Conservation (phyloP, 2,329 filamentous ascomycete species). For the Purpureocillium lavendulum region DNA sequence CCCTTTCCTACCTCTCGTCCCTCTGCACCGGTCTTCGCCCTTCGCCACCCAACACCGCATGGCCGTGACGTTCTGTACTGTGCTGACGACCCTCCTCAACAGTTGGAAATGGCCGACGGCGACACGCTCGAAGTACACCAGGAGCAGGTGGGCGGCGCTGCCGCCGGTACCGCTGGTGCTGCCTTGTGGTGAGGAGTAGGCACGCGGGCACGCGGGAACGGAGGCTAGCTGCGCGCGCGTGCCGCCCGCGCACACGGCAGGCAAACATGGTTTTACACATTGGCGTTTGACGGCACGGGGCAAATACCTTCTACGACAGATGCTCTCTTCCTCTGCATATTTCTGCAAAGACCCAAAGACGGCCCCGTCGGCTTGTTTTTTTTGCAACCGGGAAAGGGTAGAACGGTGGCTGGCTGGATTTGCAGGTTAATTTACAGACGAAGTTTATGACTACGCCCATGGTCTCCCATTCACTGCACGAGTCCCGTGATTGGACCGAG, state of each 20-base stretch:
- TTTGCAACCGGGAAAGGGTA: not conserved
- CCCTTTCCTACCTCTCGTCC: not conserved
- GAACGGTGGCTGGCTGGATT: not conserved
- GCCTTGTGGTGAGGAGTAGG: conserved; percentile 14
- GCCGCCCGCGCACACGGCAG: too few relatives aligned
- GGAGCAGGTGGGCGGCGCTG: conserved; percentile 82
- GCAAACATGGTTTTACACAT: not conserved
- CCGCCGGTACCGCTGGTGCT: conserved; percentile 50
- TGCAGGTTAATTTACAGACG: not conserved
- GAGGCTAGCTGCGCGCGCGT: too few relatives aligned
- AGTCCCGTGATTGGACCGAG: too few relatives aligned
- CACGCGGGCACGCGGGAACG: too few relatives aligned
- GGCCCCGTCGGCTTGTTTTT: not conserved
- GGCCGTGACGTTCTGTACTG: too few relatives aligned
- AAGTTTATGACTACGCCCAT: not conserved
- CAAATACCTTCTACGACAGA: not conserved
- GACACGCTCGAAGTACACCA: conserved; percentile 97
- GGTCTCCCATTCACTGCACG: not conserved
- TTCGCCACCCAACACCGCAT: too few relatives aligned
- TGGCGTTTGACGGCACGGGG: conserved; percentile 5
- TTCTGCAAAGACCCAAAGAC: not conserved
- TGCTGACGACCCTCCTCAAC: conserved; percentile 5
- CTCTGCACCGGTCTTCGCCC: too few relatives aligned
- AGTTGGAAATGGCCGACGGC: conserved; percentile 96
- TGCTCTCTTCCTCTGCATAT: not conserved